These are phyloP conservation scores for Coriaria nepalensis DNA, from an alignment of 306 rosid species.

Conservation along the genomic window DNA sequence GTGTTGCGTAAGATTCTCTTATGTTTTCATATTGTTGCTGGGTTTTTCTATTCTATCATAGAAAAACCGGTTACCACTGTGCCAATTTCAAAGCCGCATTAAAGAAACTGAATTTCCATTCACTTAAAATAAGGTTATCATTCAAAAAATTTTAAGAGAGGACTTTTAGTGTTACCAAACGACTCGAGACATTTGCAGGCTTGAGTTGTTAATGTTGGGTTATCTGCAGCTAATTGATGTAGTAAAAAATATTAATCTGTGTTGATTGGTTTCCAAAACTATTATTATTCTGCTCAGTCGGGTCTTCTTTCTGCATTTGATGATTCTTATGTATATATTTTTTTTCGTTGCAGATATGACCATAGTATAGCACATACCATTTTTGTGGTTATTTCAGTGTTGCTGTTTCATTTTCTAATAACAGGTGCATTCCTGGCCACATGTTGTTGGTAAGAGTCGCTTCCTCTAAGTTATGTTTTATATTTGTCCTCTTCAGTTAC, in stretches of 20 bases:
- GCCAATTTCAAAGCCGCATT: neutral
- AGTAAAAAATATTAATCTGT: neutral
- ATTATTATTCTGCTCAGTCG: constrained; percentile 9
- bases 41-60: constrained; percentile 1
- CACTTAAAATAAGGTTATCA: too few species aligned
- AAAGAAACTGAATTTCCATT: too few species aligned
- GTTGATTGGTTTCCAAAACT: neutral
- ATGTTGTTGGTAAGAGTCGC: constrained; percentile 65
- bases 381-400: constrained; percentile 73
- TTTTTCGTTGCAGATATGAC: constrained; percentile 65
- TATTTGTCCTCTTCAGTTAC: neutral
- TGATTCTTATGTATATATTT: constrained; percentile 1
- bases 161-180: too few species aligned
- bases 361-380: constrained; percentile 81
- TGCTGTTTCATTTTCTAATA: constrained; percentile 72
- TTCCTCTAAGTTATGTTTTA: constrained; percentile 1
- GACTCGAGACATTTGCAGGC: too few species aligned
- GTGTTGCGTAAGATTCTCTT: constrained; percentile 84
- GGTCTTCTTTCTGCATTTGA: constrained; percentile 3
- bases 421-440: constrained; percentile 78
- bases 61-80: neutral
- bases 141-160: too few species aligned
- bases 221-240: too few species aligned
- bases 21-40: constrained; percentile 11
- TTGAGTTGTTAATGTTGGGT: too few species aligned